Conservation (phyloP, 352 stramenopile genomes). For the Phytophthora sp. region DNA sequence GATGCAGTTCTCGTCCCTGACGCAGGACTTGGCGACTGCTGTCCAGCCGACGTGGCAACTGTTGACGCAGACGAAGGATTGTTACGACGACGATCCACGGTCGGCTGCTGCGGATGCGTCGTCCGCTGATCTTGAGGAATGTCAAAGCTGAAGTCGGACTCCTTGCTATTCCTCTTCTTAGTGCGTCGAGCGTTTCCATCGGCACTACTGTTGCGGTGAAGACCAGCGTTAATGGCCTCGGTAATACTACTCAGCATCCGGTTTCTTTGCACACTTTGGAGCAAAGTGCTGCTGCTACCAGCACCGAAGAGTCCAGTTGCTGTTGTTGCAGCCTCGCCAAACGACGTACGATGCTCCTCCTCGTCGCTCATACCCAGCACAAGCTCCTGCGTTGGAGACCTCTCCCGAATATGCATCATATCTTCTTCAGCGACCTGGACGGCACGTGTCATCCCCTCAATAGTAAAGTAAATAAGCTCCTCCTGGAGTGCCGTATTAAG, state of each 20-base stretch:
- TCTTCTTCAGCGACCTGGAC: conserved; percentile 77
- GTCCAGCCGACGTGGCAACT: conserved; percentile 13
- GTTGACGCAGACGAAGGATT: conserved; percentile 40
- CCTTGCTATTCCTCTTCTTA: conserved; percentile 29
- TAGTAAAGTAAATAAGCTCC: conserved; percentile 92
- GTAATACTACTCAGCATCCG: conserved; percentile 40
- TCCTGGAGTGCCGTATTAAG: conserved; percentile 88
- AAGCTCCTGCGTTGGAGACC: conserved; percentile 56
- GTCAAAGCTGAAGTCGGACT: conserved; percentile 42
- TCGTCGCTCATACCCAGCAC: conserved; percentile 33
- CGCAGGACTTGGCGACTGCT: conserved; percentile 2
- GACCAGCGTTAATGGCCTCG: conserved; percentile 34
- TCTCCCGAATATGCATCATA: conserved; percentile 47
- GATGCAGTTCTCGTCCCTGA: conserved; percentile 29
- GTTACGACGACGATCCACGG: conserved; percentile 15
- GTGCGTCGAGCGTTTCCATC: conserved; percentile 20
- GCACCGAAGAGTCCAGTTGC: conserved; percentile 23
- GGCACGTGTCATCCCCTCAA: conserved; percentile 84
- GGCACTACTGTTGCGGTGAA: conserved; percentile 35
- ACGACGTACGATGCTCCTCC: conserved; percentile 6
- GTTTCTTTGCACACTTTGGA: conserved; percentile 30
- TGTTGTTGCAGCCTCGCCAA: conserved; percentile 34
- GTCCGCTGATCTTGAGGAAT: conserved; percentile 41
- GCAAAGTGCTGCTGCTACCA: conserved; percentile 18
- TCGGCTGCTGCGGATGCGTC: conserved; percentile 17